Evolutionary conservation across 2,329 filamentous ascomycete genomes (phyloP).

Genomic region (Pseudogymnoascus sp.): DNA sequence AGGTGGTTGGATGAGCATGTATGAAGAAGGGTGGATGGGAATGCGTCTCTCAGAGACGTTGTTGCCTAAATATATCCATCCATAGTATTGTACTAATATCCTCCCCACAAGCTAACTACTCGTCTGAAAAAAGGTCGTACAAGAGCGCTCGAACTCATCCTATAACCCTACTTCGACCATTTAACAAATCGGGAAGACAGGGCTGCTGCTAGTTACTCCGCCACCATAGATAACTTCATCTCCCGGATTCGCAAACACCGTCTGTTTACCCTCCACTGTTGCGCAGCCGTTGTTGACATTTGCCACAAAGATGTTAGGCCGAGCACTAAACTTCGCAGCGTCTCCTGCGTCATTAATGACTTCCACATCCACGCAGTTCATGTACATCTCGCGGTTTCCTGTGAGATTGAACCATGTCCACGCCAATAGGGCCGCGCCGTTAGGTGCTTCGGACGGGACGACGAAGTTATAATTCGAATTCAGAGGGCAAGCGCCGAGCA

Average conservation of each 20-base stretch:
- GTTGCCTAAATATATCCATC: not conserved
- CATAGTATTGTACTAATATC: not conserved
- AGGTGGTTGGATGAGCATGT: not conserved
- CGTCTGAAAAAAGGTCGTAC: not conserved
- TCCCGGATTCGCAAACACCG: not conserved
- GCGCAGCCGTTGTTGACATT: constrained; percentile 4
- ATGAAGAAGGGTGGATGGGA: not conserved
- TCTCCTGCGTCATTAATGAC: constrained; percentile 14
- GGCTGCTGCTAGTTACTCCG: not conserved
- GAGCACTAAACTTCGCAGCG: constrained; percentile 31
- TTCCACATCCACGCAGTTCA: constrained; percentile 54
- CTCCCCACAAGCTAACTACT: not conserved
- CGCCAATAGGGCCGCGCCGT: constrained; percentile 22
- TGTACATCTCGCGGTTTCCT: constrained; percentile 60
- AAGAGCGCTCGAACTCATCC: not conserved
- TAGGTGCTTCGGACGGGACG: constrained; percentile 23
- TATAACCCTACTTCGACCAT: not conserved
- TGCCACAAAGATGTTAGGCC: constrained; percentile 50
- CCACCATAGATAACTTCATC: not conserved
- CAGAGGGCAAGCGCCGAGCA: constrained; percentile 51
- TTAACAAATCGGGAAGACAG: not conserved
- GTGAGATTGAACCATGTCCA: constrained; percentile 52
- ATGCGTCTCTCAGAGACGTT: not conserved
- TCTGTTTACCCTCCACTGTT: not conserved
- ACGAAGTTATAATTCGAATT: constrained; percentile 30